Base-by-base conservation (phyloP, 2,329 filamentous ascomycete species). In the Parascedosporium putredinis region DNA sequence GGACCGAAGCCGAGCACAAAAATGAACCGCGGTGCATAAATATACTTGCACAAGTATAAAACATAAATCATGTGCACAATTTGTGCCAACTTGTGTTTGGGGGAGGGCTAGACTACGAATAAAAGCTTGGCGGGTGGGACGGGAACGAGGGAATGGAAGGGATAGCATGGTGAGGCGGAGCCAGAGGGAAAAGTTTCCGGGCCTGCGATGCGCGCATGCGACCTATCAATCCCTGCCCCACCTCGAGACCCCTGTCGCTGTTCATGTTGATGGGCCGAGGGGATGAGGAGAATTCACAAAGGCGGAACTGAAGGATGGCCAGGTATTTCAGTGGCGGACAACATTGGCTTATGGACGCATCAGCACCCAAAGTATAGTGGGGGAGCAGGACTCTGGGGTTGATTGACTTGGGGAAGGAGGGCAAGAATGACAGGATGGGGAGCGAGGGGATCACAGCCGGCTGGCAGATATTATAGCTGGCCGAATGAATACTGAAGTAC, bases 131-230 rank as follows among this genome's bases (percentile, higher is more conserved):
- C 18, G 36, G 5, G n/a, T 40, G 6, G 16, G 14, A n/a, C 7
- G 36, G 44, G 24, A 31, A 23, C 5, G 25, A 23, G 2, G 24
- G 24, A 25, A 18, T 24, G 22, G 24, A 8, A 16, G 23, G 29
- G 9, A 23, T n/a, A 27, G 31, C n/a, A 25, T 14, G 9, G 14
- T n/a, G 20, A 20, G n/a, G 7, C 33, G 33, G 47, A 20, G 38
- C 33, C 23, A 12, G n/a, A 24, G 25, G 27, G 25, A 45, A 27
- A 48, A 48, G 46, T 48, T 40, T 42, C 47, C 47, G 47, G 47
- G 36, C 47, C 47, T 49, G 36, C 47, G 47, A 49, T 49, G 47
- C 47, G 47, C 47, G 33, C 47, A 49, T 29, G 36, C 34, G 47
- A n/a, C 47, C 20, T 18, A 23, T n/a, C n/a, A n/a, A n/a, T 27